Evolutionary conservation across 208 protist genomes (phyloP), one percentile per base, ranked within the genome.

Genomic region (Trichomonas vaginalis): DNA sequence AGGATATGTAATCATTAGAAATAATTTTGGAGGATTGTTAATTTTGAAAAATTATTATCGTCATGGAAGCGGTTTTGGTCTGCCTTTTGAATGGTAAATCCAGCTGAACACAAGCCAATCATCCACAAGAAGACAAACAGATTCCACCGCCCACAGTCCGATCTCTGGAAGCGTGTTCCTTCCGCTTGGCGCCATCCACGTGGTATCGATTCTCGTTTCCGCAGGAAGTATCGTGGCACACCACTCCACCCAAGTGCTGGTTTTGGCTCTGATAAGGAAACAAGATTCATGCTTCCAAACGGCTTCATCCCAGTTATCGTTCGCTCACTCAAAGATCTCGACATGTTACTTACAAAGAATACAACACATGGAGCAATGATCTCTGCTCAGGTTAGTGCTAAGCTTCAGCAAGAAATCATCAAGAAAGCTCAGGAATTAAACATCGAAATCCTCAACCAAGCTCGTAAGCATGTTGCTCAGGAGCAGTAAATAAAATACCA

Each of bases 311-410:
- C 98, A 97, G 99, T 99, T 97, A 97, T 97, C 95, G 97, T 99
- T 95, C 97, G 97, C 97, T 99, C 98, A 95, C 97, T 97, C 6
- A 95, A 95, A 97, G 99, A 99, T 96, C 98, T 99, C 88, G 98
- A 99, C 97, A 98, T 99, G 97, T 98, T 99, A 42, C 97, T 99
- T 40, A 99, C 99, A 98, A 98, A 99, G 97, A 99, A 99, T 98
- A 98, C 98, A 96, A 99, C 98, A 97, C 99, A 99, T 97, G 98
- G 98, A 88, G 99, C 98, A 95, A 96, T 99, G 96, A 99, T 99
- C 97, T 97, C 97, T 70, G 97, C 98, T 97, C 98, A 97, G 95
- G 98, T 99, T 80, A 98, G 98, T 47, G 98, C 98, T 95, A 98
- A 98, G 97, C 97, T 97, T 61, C 98, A 98, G 97, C 99, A 98